A percentile compares a stretch with the other conserved stretches of the same genome.
phyloP scores from a whole-genome alignment of 2,329 filamentous ascomycete species.

The Cladophialophora carrionii region DNA sequence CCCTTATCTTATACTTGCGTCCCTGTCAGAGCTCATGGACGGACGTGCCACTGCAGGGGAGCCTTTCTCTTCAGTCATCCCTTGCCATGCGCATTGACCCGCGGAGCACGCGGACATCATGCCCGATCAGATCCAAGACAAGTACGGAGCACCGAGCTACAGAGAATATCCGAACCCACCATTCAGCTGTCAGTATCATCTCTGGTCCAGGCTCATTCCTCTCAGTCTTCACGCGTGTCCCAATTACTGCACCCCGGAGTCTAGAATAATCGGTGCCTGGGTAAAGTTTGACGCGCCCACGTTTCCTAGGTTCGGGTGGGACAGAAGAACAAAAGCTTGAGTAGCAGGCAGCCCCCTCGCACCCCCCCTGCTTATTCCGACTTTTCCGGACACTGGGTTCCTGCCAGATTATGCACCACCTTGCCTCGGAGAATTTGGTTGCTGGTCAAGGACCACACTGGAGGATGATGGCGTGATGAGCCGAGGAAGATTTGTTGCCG shows the following conservation, averaged over 20 bases:
- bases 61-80: background rate
- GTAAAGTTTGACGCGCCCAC: background rate
- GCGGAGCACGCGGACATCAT: background rate
- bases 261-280: background rate
- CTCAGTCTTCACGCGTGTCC: background rate
- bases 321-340: slow-evolving; percentile 10
- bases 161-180: background rate
- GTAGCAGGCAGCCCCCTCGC: background rate
- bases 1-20: slow-evolving; percentile 4
- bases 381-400: background rate
- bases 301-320: background rate
- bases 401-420: slow-evolving; percentile 3
- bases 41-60: background rate
- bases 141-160: background rate
- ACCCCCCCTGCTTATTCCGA: slow-evolving; percentile 12
- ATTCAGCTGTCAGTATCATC: background rate
- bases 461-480: slow-evolving; percentile 1
- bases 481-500: background rate
- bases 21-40: background rate
- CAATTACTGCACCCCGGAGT: background rate
- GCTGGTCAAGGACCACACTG: background rate
- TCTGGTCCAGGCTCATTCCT: background rate
- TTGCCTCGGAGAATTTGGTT: background rate
- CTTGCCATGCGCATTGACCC: background rate
- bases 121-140: background rate